A percentile compares a stretch with the other conserved stretches of the same genome.
Evolutionary conservation across 306 rosid species (phyloP).

Genomic region (Prunus campanulata): DNA sequence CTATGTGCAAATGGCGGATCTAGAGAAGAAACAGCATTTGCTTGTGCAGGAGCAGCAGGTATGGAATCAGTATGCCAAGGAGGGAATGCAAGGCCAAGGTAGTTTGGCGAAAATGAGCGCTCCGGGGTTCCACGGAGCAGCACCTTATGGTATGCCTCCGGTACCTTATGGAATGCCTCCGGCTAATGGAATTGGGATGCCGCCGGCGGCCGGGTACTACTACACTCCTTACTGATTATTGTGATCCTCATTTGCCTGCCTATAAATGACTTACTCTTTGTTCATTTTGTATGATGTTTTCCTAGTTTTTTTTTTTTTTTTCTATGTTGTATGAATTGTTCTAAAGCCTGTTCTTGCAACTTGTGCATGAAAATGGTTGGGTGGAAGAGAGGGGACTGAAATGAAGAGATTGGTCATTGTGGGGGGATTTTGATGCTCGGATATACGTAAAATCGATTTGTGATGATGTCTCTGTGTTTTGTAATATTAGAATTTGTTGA

Average conservation of each 20-base stretch:
- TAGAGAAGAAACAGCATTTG: conserved; percentile 89
- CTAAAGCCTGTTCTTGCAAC: conserved; percentile 47
- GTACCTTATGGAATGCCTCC: conserved; percentile 92
- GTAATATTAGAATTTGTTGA: conserved; percentile 46
- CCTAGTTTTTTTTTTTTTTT: conserved; percentile 28
- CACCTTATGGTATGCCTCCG: conserved; percentile 39
- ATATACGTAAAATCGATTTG: conserved; percentile 47
- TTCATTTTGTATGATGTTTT: conserved; percentile 43
- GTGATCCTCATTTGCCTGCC: conserved; percentile 25
- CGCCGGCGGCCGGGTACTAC: conserved; percentile 70
- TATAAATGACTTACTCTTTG: conserved; percentile 36
- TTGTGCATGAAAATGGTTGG: conserved; percentile 40
- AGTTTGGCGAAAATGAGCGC: conserved; percentile 71
- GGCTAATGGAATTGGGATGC: conserved; percentile 69
- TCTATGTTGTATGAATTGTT: conserved; percentile 25
- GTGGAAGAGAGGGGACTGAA: conserved; percentile 38
- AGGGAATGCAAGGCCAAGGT: conserved; percentile 95
- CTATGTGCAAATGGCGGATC: conserved; percentile 94
- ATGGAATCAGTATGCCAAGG: conserved; percentile 87
- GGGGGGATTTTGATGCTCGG: conserved; percentile 50
- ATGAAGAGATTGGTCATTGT: conserved; percentile 37
- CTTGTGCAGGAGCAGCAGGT: conserved; percentile 78
- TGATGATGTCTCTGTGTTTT: conserved; percentile 42
- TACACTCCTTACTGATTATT: conserved; percentile 60
- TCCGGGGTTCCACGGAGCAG: conserved; percentile 54